Base-by-base conservation (phyloP, 306 rosid genomes). In the Hippophae tibetana region DNA sequence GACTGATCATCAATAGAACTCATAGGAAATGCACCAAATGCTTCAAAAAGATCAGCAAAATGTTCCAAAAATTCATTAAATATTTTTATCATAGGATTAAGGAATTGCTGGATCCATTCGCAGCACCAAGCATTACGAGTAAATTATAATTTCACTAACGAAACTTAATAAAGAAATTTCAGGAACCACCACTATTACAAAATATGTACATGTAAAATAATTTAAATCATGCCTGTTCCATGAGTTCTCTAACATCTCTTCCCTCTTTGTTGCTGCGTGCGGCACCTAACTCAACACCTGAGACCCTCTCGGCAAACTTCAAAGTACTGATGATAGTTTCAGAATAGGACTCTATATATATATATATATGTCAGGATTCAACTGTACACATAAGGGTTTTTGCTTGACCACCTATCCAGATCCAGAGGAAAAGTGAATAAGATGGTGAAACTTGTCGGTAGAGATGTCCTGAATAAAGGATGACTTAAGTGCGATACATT, bases 191-290 rank as follows among this genome's bases (percentile, higher is more conserved):
- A 31, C 38, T 1, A 31, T 4, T 31, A 63, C 45, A 23, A 7
- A 49, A 49, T 6, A 58, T 43, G 40, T 55, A 60, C 7, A 43
- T 60, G 66, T 13, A 2, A 54, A 64, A 31, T 2, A 25, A 58
- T 60, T 38, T 7, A 43, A 41, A 46, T 53, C 11, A 52, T 63
- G 89, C 99, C 95, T 93, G 99, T 51, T 93, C 99, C 88, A 84
- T 82, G 51, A 93, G 94, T 76, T 89, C 97, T 81, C 88, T 86
- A 54, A 88, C 89, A 64, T 93, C 93, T 76, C 80, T 84, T 75
- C 99, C 99, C 82, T 93, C 99, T 82, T 76, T 93, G 73, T 86
- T 93, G 85, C 95, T 89, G 56, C 89, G 85, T 52, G 99, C 99
- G 26, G 99, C 94, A 11, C 99, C 99, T 64, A 93, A 70, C 77